Base-by-base conservation (phyloP, 352 stramenopile species). In the Phytophthora rubi region DNA sequence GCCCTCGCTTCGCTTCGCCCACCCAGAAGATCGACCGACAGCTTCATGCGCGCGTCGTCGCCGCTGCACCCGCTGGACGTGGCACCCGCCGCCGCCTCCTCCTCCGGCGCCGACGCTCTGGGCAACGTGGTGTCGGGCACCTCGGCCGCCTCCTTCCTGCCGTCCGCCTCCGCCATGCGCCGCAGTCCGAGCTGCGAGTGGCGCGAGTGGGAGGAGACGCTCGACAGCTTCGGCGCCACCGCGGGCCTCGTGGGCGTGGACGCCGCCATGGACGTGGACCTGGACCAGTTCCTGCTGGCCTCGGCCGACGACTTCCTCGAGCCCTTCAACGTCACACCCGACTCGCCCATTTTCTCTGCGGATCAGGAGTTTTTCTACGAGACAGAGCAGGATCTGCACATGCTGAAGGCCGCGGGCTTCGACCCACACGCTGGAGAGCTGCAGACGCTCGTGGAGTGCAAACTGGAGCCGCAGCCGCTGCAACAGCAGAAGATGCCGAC, bases 221-320 rank as follows among this genome's bases (percentile, higher is more conserved):
- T 83, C 37, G 73, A 81, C 57, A 65, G 53, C 58, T 75, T 80
- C 42, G 60, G 54, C 21, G 42, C 64, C 15, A 42, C 65, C 2
- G 55, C 61, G 35, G 35, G 35, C 10, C 35, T 42, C 35, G 35
- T 15, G 49, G 60, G 56, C 30, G 48, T 68, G 6, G 59, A 73
- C 54, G 52, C 59, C 42, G 45, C 37, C 47, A 75, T 88, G 49
- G 85, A 91, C 53, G 69, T 84, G 42, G 85, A 93, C 26, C 59
- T 93, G 21, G 85, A 93, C 69, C 74, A 86, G 53, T 90, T 87
- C 49, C 49, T 92, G 55, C 56, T 93, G 45, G 73, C 80, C 15
- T 81, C 73, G 13, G 76, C 78, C 13, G 83, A 93, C 54, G 82
- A 89, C 58, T 88, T 91, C 68, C 75, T 89, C 48, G 82, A 89